Percentiles rank a stretch among this genome's conserved stretches.
Evolutionary conservation across 2,329 filamentous ascomycete species (phyloP).

Genomic region (Aspergillus tamarii): DNA sequence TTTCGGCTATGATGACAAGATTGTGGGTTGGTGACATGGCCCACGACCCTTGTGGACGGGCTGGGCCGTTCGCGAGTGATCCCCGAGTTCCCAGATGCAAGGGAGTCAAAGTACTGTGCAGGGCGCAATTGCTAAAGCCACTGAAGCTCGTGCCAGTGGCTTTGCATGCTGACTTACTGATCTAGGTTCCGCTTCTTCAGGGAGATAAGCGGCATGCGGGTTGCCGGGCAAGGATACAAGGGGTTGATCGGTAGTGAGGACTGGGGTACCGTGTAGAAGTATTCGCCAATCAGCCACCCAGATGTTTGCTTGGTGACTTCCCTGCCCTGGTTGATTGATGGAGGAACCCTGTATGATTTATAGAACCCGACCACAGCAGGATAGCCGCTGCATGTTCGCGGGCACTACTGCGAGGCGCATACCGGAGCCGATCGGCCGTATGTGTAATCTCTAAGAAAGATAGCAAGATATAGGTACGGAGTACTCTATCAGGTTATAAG

Average conservation of each 20-base stretch:
- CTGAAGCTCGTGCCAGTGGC: neutral
- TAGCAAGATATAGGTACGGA: neutral
- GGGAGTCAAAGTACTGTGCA: slow-evolving; percentile 10
- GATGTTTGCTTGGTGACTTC: neutral
- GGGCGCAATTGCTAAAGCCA: neutral
- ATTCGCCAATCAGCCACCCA: neutral
- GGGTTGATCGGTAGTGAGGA: neutral
- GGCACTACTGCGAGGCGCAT: slow-evolving; percentile 24
- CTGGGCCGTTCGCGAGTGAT: slow-evolving; percentile 20
- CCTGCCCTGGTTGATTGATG: neutral
- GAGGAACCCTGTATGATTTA: slow-evolving; percentile 6
- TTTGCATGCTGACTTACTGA: neutral
- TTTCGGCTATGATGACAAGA: slow-evolving; percentile 1
- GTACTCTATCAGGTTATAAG: neutral
- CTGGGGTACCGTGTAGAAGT: neutral
- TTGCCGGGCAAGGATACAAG: slow-evolving; percentile 5
- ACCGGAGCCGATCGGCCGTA: slow-evolving; percentile 5
- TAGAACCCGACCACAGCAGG: slow-evolving; percentile 7
- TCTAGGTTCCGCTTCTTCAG: neutral
- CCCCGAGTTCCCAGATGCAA: slow-evolving; percentile 16
- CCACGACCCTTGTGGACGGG: slow-evolving; percentile 17
- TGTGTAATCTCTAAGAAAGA: slow-evolving; percentile 4
- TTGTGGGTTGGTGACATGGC: neutral
- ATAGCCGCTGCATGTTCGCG: slow-evolving; percentile 22
- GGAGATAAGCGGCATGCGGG: neutral